Conservation (phyloP, 768 basidiomycete genomes). For the Lactarius tabidus region DNA sequence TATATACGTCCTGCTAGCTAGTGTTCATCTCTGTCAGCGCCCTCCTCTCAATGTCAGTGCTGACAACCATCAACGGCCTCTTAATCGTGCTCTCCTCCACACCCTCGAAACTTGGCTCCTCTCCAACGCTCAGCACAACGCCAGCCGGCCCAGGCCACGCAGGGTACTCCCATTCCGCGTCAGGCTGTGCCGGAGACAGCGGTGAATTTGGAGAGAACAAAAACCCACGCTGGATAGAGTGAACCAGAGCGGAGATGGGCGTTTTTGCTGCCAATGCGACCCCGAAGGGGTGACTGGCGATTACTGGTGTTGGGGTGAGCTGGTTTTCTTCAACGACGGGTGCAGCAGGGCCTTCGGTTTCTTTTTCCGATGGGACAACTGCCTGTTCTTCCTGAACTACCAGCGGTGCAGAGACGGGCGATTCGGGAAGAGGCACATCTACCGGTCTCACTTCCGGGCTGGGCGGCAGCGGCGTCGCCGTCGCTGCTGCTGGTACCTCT, state of each 20-base stretch:
- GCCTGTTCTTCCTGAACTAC: background rate
- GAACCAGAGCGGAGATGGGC: constrained; percentile 58
- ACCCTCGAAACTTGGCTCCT: constrained; percentile 19
- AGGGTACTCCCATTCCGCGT: constrained; percentile 29
- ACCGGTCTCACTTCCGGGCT: constrained; percentile 17
- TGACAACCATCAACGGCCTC: constrained; percentile 1
- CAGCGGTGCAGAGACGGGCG: constrained; percentile 3
- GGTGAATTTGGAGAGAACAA: constrained; percentile 60
- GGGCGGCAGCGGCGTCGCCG: constrained; percentile 7
- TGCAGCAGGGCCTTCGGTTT: background rate
- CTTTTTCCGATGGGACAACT: background rate
- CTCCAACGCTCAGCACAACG: background rate
- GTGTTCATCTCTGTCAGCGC: constrained; percentile 23
- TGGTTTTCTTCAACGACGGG: background rate
- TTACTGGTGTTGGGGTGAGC: background rate
- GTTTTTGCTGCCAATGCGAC: constrained; percentile 34
- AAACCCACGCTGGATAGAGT: constrained; percentile 62
- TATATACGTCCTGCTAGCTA: constrained; percentile 11
- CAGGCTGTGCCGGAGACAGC: constrained; percentile 53
- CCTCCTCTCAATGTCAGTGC: constrained; percentile 16
- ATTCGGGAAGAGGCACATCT: constrained; percentile 19
- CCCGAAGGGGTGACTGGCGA: background rate
- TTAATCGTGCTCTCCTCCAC: constrained; percentile 20
- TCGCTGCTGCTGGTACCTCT: constrained; percentile 7
- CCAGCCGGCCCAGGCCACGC: constrained; percentile 24